Evolutionary conservation across 2,329 filamentous ascomycete species (phyloP), one percentile per base, ranked within the genome.

Genomic region (Scedosporium apiospermum): DNA sequence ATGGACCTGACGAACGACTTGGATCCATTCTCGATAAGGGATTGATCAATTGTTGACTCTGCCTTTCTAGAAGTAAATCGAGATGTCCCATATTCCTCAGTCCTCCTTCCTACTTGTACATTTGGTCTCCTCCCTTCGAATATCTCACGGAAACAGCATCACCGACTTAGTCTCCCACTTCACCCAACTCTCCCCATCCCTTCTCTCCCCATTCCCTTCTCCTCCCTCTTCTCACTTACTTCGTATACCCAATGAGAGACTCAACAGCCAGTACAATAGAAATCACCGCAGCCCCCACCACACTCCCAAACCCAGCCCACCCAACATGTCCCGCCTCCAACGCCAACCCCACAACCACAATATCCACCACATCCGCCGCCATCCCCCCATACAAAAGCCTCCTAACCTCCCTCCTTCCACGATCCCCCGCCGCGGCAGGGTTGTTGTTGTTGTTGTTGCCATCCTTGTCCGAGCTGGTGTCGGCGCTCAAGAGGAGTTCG

Each of bases 401-500:
- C 27, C 27, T 53, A 4, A 41, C 59, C 16, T 34, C 44, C 59
- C 59, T 53, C 44, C 59, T 16, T 9, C 14, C 58, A 30, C 27
- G 27, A 30, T 30, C 27, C 27, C 27, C 27, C 27, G 27, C 27
- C 27, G 27, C 27, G 27, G 27, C 27, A 30, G 27, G 27, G 27
- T 30, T 30, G 27, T 30, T 27, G 26, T 27, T 27, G 41, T 16
- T n/a, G n/a, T n/a, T 4, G 18, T 21, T 46, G 16, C n/a, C 26
- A 26, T 18, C n/a, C 23, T 6, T 27, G 26, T 4, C 26, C 21
- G 27, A 63, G 41, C 58, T 26, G 6, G 59, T 51, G 42, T 58
- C 61, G 6, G 59, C 64, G 3, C 59, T 38, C 30, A 65, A 42
- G n/a, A 62, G 57, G 30, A 64, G 59, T 21, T 53, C 64, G 26